phyloP scores from a whole-genome alignment of 768 basidiomycete genomes.

The Sarcomyxa edulis region DNA sequence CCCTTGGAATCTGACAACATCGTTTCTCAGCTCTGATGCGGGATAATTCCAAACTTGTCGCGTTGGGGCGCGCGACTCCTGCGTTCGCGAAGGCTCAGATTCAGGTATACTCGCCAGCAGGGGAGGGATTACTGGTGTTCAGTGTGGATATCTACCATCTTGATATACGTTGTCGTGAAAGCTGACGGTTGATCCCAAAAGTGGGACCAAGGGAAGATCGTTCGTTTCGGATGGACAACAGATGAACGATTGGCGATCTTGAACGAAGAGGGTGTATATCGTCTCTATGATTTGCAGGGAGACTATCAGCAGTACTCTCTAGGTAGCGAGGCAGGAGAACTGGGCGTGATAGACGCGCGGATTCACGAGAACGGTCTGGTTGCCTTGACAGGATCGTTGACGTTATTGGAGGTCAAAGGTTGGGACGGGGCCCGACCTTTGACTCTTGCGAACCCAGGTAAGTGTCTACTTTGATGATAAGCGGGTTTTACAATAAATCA shows the following conservation, averaged over 20 bases:
- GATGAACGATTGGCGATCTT: conserved; percentile 80
- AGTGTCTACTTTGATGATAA: conserved; percentile 22
- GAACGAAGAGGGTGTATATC: conserved; percentile 89
- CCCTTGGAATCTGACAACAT: conserved; percentile 3
- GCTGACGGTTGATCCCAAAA: conserved; percentile 25
- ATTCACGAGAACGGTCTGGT: conserved; percentile 88
- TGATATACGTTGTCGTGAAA: conserved; percentile 5
- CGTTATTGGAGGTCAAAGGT: conserved; percentile 80
- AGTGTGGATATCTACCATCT: conserved; percentile 53
- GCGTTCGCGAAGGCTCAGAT: conserved; percentile 75
- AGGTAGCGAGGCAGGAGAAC: conserved; percentile 75
- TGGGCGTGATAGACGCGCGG: conserved; percentile 79
- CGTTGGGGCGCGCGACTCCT: conserved; percentile 54
- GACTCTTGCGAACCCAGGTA: conserved; percentile 70
- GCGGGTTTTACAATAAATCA: too few relatives aligned
- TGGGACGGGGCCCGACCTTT: conserved; percentile 80
- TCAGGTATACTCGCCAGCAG: conserved; percentile 83
- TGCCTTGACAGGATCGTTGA: conserved; percentile 70
- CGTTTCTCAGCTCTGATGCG: conserved; percentile 71
- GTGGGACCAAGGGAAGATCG: conserved; percentile 89
- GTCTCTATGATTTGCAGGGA: conserved; percentile 83
- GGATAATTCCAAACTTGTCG: conserved; percentile 74
- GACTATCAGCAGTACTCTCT: conserved; percentile 85
- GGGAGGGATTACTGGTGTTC: conserved; percentile 61
- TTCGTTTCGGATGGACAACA: conserved; percentile 80